Evolutionary conservation across 192 early-diverging fungal genomes (phyloP), one percentile per base, ranked within the genome.

Genomic region (Coemansia sp.): DNA sequence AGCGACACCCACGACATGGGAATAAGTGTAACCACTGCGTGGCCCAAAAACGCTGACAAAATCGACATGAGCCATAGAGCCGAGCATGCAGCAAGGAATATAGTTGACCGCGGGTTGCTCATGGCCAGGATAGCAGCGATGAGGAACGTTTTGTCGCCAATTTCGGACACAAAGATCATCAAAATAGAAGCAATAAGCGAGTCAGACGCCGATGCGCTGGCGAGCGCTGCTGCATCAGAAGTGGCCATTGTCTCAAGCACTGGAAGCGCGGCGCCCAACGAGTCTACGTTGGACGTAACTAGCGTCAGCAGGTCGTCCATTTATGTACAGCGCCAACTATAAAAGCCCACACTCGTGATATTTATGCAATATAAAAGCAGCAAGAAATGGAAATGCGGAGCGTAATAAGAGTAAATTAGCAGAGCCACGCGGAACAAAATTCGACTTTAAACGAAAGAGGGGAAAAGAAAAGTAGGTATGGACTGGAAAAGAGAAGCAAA

Each of bases 71-170:
- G 61, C 47, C 85, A 84, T 12, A 99, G 85, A 1, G 97, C 93
- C 7, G 87, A 82, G 64, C 95, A 88, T 4, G 96, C 92, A 0
- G 92, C 93, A 10, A 91, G 75, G 77, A 99, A 98, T 24, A 99
- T 91, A 51, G 96, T 83, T 43, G 89, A 59, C 21, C 96, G 92
- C 41, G 95, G 88, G 75, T 97, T 91, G 72, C 87, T 91, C 96
- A 99, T 99, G 45, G 97, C 96, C 88, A 99, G 90, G 64, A 99
- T 94, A 4, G 95, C 96, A 9, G 95, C 94, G 60, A 99, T 98
- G 59, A 99, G 85, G 68, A 99, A 99, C 15, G 97, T 99, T 79
- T 99, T 99, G 87, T 99, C 97, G 58, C 97, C 97, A 66, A 99
- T 95, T 73, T 99, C 97, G 11, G 93, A 95, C 39, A 96, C 90